A percentile compares a stretch with the other conserved stretches of the same genome.
phyloP scores from a whole-genome alignment of 106 monocot genomes.

The Iris macrosiphon region DNA sequence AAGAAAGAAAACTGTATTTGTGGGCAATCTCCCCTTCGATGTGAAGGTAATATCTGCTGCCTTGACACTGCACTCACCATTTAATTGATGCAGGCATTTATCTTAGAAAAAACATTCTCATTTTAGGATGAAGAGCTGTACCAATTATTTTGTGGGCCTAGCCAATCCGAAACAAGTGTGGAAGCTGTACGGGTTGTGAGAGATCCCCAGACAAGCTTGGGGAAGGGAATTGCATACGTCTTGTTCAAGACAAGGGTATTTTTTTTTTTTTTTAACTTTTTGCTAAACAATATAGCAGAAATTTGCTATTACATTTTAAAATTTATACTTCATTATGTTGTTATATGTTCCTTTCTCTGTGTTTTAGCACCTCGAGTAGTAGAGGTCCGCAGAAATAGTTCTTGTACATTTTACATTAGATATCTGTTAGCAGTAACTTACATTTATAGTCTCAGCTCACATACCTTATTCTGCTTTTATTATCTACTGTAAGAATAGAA shows the following conservation, averaged over 20 bases:
- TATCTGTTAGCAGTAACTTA: too few species aligned
- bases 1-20: conserved; percentile 84
- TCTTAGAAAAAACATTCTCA: too few species aligned
- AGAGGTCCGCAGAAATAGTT: too few species aligned
- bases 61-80: neutral
- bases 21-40: conserved; percentile 95
- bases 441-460: too few species aligned
- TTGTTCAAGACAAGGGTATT: conserved; percentile 94
- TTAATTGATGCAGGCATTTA: neutral
- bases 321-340: neutral
- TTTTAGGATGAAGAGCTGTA: conserved; percentile 95
- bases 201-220: conserved; percentile 83
- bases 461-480: too few species aligned
- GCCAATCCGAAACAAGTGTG: conserved; percentile 35
- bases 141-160: conserved; percentile 54
- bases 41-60: conserved; percentile 49
- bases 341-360: neutral
- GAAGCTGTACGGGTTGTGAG: conserved; percentile 86
- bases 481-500: too few species aligned
- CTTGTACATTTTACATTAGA: too few species aligned
- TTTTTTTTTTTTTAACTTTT: conserved; percentile 1
- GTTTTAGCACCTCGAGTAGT: neutral
- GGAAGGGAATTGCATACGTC: conserved; percentile 94
- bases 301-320: neutral
- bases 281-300: neutral